Conservation (phyloP, 495 filamentous ascomycete species). For the Jackrogersella minutella region DNA sequence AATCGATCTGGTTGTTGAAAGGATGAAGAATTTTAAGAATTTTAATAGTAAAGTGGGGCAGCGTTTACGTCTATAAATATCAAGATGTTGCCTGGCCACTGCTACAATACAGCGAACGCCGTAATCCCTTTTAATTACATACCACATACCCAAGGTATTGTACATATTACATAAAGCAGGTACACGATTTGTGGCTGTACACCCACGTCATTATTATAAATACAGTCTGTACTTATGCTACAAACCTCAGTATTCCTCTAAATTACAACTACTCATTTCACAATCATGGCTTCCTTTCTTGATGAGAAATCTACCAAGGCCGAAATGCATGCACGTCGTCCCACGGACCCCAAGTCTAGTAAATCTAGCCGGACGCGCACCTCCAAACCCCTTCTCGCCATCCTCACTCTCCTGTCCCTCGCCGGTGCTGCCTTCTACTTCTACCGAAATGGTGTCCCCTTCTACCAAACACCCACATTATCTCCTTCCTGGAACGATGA, state of each 20-base stretch:
- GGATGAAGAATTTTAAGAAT: too few relatives aligned
- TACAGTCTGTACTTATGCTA: neutral
- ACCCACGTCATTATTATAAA: neutral
- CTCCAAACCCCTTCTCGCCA: neutral
- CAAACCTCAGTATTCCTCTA: neutral
- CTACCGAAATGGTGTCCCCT: constrained; percentile 3
- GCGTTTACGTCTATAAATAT: too few relatives aligned
- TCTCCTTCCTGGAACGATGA: constrained; percentile 3
- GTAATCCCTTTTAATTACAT: neutral
- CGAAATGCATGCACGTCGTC: neutral
- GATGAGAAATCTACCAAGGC: constrained; percentile 3
- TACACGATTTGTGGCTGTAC: neutral
- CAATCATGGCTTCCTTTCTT: neutral
- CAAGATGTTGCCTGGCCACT: neutral
- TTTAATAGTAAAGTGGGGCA: too few relatives aligned
- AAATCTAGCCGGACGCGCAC: neutral
- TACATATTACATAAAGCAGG: too few relatives aligned
- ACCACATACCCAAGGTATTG: too few relatives aligned
- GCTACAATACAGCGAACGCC: neutral
- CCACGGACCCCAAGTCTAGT: neutral
- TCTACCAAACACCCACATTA: constrained; percentile 1
- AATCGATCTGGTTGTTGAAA: too few relatives aligned
- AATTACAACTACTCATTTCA: constrained; percentile 1
- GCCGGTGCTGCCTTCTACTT: neutral
- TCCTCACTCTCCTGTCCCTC: constrained; percentile 1